Base-by-base conservation (phyloP, 2,329 filamentous ascomycete species). In the Ambrosiella cleistominuta region DNA sequence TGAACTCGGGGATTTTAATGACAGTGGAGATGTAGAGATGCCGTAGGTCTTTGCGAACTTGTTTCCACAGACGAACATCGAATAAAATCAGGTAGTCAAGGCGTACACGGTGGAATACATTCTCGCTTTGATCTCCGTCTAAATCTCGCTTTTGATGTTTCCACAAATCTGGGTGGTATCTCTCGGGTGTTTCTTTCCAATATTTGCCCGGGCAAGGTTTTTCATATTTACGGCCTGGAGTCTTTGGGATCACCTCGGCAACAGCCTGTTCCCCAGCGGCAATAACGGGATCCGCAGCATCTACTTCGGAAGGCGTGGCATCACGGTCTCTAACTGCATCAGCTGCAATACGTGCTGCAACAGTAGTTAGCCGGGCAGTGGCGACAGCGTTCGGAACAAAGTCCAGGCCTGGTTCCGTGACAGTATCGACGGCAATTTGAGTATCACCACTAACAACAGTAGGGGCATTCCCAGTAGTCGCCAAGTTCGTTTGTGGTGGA, bases 1-100 rank as follows among this genome's bases (percentile, higher is more conserved):
- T 98, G 77, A 98, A 98, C 67, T 95, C 81, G 3, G 93, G 91
- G 57, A 98, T 88, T 5, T 88, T 88, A 53, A 98, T 90, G 4
- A 98, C 88, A 0, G 93, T 98, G 54, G 88, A 93, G 64, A 98
- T 95, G 70, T 96, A 97, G 1, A 98, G 79, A 62, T 95, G 86
- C 38, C 93, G 83, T 59, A 98, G 77, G 67, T 95, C 87, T 54
- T 91, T 89, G 59, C 93, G 82, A 38, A 94, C 80, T 68, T 89
- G 93, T 71, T 98, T 98, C 93, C 93, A 98, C 77, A 98, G 82
- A 47, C 93, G 78, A 56, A 98, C 72, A 68, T 98, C 93, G 67
- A 95, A 98, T 7, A 98, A 75, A 37, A 98, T 88, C 66, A 98
- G 78, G 80, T 88, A 95, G 69, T 98, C 93, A 5, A 98, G 75